Evolutionary conservation across 805 yeast species (phyloP), one percentile per base, ranked within the genome.

Genomic region (Metschnikowia gelsemii): DNA sequence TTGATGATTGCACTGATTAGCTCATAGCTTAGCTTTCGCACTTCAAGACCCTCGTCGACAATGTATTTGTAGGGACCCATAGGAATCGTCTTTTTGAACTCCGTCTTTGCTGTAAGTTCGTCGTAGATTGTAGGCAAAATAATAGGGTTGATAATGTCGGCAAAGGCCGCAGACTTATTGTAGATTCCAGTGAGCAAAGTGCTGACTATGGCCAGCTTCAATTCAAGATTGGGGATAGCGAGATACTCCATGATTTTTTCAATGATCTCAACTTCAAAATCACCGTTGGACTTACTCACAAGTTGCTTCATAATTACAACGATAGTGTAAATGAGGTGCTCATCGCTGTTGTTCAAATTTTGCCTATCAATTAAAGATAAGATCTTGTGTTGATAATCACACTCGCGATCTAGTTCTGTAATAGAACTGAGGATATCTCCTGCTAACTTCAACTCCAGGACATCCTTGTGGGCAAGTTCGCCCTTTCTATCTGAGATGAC

Each of bases 41-140:
- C 76, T 45, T 80, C 87, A 28, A 85, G 67, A 0, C 89, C 93
- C 50, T 82, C 83, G 54, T 87, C 96, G 28, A 86, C 76, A 46
- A 80, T 80, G 57, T 86, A 90, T 56, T 85, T 86, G 68, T 84
- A 87, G 0, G 95, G 95, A 1, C 96, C 96, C 78, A 88, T 86
- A 34, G 82, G 84, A 24, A 87, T 81, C 14, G 73, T 66, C 40
- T 80, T 80, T 32, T 83, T 76, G 52, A 78, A 80, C 42, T 76
- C 75, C 23, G 72, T 75, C 49, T 75, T 76, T 1, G 81, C 70
- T 9, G 62, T 63, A 33, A 85, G 68, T 54, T 84, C 87, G 4
- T 61, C 64, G 49, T 74, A 74, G 2, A 85, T 63, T 0, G 59
- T 55, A 0, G 85, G 79, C 29, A 84, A 60, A 2, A 81, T 63